Evolutionary conservation across 331 rosid genomes (phyloP), one percentile per base, ranked within the genome.

Genomic region (Erythrophleum ivorense): DNA sequence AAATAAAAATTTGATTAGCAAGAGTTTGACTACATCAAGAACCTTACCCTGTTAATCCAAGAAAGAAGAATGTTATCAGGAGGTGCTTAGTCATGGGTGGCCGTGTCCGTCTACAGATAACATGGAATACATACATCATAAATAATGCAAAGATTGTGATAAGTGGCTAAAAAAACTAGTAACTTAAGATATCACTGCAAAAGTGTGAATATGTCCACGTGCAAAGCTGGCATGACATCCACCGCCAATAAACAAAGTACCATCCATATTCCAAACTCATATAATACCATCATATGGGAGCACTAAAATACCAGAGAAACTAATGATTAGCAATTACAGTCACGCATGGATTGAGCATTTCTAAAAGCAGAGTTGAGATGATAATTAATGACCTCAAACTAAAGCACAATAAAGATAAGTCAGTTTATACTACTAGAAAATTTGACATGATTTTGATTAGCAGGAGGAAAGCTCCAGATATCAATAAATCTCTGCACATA

Each of bases 31-130:
- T 31, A 65, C 33, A 82, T 64, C 70, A 62, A 77, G 55, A 76
- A 79, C 48, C 93, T 84, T 86, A 95, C 99, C 99, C 99, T 5
- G 98, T 91, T 77, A 93, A 85, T 77, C 99, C 99, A 84, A 95
- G 98, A 89, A 93, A 82, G 87, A 95, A 90, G 73, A 95, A 91
- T 33, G 99, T 88, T 50, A 90, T 0, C 65, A 88, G 34, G 36
- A 93, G 65, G 64, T 24, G 82, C 80, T 89, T 91, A 73, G 93
- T 95, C 87, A 95, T 71, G 15, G 98, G 97, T 38, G 85, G 95
- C 9, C 98, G 90, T 60, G 87, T 85, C 70, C 88, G 90, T 76
- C 98, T 95, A 71, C 87, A 91, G n/a, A 83, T 59, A 90, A 38
- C 60, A 85, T 7, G 79, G 9, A 49, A 75, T 46, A 60, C 63